phyloP scores from a whole-genome alignment of 371 early-diverging fungal species.

The Nosema muscidifuracis region DNA sequence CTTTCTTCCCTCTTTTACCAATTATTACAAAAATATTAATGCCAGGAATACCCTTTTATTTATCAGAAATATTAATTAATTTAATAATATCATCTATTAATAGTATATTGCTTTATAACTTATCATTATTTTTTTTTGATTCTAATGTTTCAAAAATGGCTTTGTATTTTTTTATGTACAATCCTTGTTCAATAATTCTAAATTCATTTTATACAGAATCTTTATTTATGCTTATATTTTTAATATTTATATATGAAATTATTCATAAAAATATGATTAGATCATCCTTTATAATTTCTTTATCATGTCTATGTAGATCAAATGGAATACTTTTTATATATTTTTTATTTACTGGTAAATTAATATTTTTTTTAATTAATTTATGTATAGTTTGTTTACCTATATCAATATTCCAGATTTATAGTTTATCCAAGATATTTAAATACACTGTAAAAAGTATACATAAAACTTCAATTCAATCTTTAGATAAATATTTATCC shows the following conservation, averaged over 20 bases:
- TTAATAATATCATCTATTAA: constrained; percentile 44
- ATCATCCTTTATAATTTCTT: constrained; percentile 21
- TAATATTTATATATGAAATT: constrained; percentile 32
- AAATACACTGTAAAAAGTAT: not conserved
- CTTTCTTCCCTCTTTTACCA: constrained; percentile 62
- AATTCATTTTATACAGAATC: constrained; percentile 60
- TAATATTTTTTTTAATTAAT: constrained; percentile 30
- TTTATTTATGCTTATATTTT: constrained; percentile 52
- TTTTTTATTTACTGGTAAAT: constrained; percentile 17
- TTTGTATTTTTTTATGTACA: constrained; percentile 54
- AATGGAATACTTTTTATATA: constrained; percentile 58
- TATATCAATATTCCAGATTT: constrained; percentile 48
- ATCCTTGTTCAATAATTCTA: constrained; percentile 57
- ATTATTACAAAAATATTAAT: not conserved
- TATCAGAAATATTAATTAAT: constrained; percentile 45
- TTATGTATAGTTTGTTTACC: constrained; percentile 14
- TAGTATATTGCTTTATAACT: constrained; percentile 47
- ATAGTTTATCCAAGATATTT: constrained; percentile 23
- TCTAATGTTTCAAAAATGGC: constrained; percentile 13
- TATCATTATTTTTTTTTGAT: constrained; percentile 31
- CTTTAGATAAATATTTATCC: not conserved
- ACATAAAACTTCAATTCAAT: not conserved
- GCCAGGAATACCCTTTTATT: not conserved
- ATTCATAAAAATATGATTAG: not conserved
- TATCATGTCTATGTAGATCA: constrained; percentile 55